These are phyloP conservation scores for Fraxinus xanthoxyloides DNA, from an alignment of 305 asterid genomes.

Conservation along the genomic window DNA sequence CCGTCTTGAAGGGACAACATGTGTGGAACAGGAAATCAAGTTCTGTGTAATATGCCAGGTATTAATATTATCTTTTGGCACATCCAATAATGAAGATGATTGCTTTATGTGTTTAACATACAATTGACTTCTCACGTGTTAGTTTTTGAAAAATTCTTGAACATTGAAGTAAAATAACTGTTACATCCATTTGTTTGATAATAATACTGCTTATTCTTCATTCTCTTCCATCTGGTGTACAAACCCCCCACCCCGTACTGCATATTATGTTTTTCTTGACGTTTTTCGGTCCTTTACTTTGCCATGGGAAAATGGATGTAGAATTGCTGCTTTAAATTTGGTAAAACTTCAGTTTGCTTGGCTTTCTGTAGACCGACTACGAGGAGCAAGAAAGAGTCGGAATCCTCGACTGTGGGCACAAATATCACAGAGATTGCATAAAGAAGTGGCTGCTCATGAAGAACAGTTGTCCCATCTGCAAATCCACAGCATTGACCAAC, in stretches of 20 bases:
- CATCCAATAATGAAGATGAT: neutral
- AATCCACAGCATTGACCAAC: conserved; percentile 46
- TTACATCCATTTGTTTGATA: neutral
- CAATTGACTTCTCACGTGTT: neutral
- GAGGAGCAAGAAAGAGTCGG: conserved; percentile 40
- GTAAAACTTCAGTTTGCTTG: neutral
- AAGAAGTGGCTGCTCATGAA: conserved; percentile 64
- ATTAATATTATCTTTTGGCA: conserved; percentile 14
- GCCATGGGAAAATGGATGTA: neutral
- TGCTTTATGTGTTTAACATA: neutral
- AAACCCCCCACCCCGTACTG: neutral
- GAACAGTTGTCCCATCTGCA: conserved; percentile 69
- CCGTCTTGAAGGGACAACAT: conserved; percentile 32
- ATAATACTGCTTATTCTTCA: neutral
- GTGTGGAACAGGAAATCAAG: conserved; percentile 42
- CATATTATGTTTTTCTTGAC: neutral
- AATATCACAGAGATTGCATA: conserved; percentile 60
- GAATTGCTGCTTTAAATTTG: neutral
- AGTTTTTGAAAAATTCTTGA: neutral
- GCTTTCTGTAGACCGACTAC: conserved; percentile 39
- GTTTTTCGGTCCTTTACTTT: neutral
- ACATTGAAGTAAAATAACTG: neutral
- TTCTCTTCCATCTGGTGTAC: neutral
- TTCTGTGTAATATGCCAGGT: conserved; percentile 89
- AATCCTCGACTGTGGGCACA: conserved; percentile 58